phyloP scores from a whole-genome alignment of 2,329 filamentous ascomycete genomes.

The Alternaria atra region DNA sequence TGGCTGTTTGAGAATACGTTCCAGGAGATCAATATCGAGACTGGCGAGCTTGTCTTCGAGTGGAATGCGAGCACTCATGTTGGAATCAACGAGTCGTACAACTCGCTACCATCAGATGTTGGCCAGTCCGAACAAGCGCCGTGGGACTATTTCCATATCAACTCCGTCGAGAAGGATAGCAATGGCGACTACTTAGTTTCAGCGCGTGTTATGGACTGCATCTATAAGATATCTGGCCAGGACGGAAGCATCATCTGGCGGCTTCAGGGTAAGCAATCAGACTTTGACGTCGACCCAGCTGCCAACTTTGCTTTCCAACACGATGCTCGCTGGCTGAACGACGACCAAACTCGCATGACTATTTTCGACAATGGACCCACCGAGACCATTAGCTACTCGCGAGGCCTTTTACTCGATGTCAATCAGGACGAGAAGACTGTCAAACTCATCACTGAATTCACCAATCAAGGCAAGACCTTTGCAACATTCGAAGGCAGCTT shows the following conservation, averaged over 20 bases:
- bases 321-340: constrained; percentile 33
- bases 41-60: constrained; percentile 51
- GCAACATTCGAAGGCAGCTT: constrained; percentile 52
- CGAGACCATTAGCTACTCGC: constrained; percentile 26
- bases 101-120: constrained; percentile 27
- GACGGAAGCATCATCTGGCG: constrained; percentile 38
- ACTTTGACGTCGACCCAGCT: constrained; percentile 24
- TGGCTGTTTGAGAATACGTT: constrained; percentile 57
- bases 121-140: constrained; percentile 41
- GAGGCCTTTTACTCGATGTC: constrained; percentile 53
- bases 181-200: constrained; percentile 35
- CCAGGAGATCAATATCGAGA: constrained; percentile 56
- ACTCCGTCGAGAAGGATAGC: constrained; percentile 42
- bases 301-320: constrained; percentile 30
- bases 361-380: constrained; percentile 53
- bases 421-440: constrained; percentile 56
- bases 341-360: constrained; percentile 37
- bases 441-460: constrained; percentile 52
- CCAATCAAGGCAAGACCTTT: constrained; percentile 50
- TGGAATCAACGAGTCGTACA: constrained; percentile 33
- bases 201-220: constrained; percentile 25
- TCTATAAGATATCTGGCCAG: constrained; percentile 29
- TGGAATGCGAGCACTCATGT: constrained; percentile 53
- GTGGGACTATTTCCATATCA: constrained; percentile 55
- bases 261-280: constrained; percentile 32